phyloP scores from a whole-genome alignment of 305 asterid species.

The Caryopteris hybrid region DNA sequence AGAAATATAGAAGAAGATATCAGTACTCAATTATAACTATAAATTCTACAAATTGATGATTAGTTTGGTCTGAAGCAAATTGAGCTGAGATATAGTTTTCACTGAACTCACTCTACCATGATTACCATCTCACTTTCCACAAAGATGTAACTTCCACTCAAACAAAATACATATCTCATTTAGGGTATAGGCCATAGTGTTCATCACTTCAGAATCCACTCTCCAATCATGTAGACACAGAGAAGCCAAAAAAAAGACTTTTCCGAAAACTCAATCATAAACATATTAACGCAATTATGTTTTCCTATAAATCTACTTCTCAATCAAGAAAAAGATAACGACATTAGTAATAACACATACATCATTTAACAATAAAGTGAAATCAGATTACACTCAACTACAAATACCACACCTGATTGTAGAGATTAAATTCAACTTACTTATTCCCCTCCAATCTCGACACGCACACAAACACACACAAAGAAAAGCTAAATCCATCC shows the following conservation, averaged over 20 bases:
- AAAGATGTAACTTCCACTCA: background rate
- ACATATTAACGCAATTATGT: background rate
- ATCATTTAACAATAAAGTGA: background rate
- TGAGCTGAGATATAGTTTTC: background rate
- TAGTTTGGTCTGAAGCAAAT: background rate
- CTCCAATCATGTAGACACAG: background rate
- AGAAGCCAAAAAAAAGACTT: background rate
- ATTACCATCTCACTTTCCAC: background rate
- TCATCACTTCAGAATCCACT: background rate
- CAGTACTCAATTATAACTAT: background rate
- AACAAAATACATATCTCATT: conserved; percentile 1
- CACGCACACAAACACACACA: too few relatives aligned
- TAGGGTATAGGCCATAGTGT: background rate
- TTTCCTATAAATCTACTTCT: background rate
- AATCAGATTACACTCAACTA: conserved; percentile 3
- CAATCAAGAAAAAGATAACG: background rate
- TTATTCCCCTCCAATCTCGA: conserved; percentile 6
- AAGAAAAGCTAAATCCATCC: background rate
- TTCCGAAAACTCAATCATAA: background rate
- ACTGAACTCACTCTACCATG: background rate
- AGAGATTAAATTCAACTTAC: conserved; percentile 2
- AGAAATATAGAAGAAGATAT: background rate
- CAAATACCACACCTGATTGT: background rate
- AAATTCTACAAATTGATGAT: background rate
- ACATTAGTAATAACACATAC: background rate